A percentile compares a stretch with the other conserved stretches of the same genome.
Conservation (phyloP, 148 eudicot genomes). For the Pharnaceum exiguum region DNA sequence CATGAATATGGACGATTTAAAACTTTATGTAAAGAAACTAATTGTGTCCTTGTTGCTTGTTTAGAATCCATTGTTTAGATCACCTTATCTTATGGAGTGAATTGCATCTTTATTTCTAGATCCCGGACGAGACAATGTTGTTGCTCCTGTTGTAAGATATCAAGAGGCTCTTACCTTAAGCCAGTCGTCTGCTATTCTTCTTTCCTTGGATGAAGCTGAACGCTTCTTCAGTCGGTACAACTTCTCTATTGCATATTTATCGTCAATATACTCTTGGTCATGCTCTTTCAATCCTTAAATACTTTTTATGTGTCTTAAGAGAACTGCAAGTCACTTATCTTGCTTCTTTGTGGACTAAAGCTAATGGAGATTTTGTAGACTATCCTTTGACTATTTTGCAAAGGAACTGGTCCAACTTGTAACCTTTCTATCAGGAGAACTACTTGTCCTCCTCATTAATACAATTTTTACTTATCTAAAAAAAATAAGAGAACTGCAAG, state of each 20-base stretch:
- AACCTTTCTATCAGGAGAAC: too few species aligned
- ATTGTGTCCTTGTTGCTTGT: background rate
- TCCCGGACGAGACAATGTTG: conserved; percentile 80
- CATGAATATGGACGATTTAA: too few species aligned
- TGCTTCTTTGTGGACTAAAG: too few species aligned
- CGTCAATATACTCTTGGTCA: conserved; percentile 1
- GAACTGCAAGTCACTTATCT: too few species aligned
- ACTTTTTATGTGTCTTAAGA: too few species aligned
- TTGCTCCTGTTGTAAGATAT: conserved; percentile 74
- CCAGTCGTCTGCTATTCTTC: conserved; percentile 56
- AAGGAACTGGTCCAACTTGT: too few species aligned
- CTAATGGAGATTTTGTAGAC: too few species aligned
- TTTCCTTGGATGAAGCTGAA: conserved; percentile 57
- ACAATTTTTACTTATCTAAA: too few species aligned
- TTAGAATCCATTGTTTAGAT: background rate
- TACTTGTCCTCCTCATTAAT: too few species aligned
- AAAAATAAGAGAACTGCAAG: too few species aligned
- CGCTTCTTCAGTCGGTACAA: conserved; percentile 52
- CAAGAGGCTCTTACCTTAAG: conserved; percentile 29
- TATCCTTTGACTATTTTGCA: too few species aligned
- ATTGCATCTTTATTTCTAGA: conserved; percentile 34
- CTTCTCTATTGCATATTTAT: conserved; percentile 1
- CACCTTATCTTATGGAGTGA: background rate
- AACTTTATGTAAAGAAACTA: background rate
- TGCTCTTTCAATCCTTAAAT: conserved; percentile 1